A percentile compares a stretch with the other conserved stretches of the same genome.
Conservation (phyloP, 345 rosid genomes). For the Carallia pectinifolia region DNA sequence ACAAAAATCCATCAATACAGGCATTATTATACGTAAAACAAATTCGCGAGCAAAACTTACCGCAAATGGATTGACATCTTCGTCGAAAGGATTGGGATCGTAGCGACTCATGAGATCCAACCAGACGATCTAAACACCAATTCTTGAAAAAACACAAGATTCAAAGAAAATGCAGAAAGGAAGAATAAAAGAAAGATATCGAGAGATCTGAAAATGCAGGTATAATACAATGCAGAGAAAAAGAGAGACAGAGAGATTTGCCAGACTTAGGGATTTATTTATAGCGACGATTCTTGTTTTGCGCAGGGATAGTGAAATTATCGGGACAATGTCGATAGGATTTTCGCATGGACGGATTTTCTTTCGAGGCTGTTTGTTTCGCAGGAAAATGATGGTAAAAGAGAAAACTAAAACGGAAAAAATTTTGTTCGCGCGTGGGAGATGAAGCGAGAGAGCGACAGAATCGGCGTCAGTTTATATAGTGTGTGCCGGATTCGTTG, state of each 20-base stretch:
- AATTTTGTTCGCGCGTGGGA: not conserved
- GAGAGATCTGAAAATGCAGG: not conserved
- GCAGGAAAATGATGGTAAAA: not conserved
- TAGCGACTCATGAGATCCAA: conserved; percentile 59
- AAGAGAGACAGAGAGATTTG: not conserved
- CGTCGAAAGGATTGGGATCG: conserved; percentile 80
- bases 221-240: not conserved
- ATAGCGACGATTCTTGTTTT: not conserved
- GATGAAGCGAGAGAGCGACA: no score
- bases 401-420: not conserved
- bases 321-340: not conserved
- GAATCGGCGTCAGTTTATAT: no score
- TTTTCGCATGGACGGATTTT: not conserved
- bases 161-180: not conserved
- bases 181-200: not conserved
- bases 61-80: conserved; percentile 89
- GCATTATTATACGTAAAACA: not conserved
- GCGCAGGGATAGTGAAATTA: not conserved
- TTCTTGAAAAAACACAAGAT: not conserved
- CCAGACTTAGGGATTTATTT: not conserved
- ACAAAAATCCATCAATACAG: not conserved
- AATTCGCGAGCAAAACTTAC: conserved; percentile 34
- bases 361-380: not conserved
- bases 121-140: conserved; percentile 2
- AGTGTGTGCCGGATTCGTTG: no score